Base-by-base conservation (phyloP, 2,329 filamentous ascomycete genomes). In the Colletotrichum navitas region DNA sequence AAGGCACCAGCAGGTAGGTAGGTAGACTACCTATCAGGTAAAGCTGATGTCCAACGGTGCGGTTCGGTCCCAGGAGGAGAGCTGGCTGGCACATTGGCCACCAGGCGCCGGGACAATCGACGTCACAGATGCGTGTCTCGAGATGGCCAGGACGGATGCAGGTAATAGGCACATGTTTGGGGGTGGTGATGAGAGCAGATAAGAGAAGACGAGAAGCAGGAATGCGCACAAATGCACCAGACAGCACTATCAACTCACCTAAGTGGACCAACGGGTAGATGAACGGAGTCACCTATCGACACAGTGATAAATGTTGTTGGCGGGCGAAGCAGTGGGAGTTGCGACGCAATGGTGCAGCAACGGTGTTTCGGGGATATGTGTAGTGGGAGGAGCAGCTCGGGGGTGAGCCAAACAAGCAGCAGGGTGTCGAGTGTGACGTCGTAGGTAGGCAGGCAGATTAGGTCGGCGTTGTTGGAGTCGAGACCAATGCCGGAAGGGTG, bases 221-320 rank as follows among this genome's bases (percentile, higher is more conserved):
- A 10, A 36, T 26, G 45, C 43, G 52, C 51, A 63, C 56, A 36
- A 58, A 47, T 41, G 43, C 18, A 39, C 41, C 18, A 39, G 4
- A 24, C 32, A 39, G 39, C 43, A 29, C 54, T 34, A 24, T 10
- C 16, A 51, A 69, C 69, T 64, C 66, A 72, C 69, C 65, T 26
- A 72, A 64, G 60, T 55, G 39, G 69, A 69, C 58, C 66, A 63
- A 41, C 66, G 2, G 52, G 49, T 45, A 49, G 41, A 36, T 11
- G 43, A 21, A 61, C 12, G 41, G 39, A 39, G 26, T 26, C 29
- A 36, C 47, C 59, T 41, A 66, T 72, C 65, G 65, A 60, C 59
- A 60, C 55, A 54, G 65, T 45, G 43, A 54, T 68, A 47, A 41
- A n/a, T 43, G 43, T 55, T 68, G 32, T 41, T 59, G 29, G 52